Evolutionary conservation across 805 yeast genomes (phyloP).

Genomic region (Teunomyces pallodes): DNA sequence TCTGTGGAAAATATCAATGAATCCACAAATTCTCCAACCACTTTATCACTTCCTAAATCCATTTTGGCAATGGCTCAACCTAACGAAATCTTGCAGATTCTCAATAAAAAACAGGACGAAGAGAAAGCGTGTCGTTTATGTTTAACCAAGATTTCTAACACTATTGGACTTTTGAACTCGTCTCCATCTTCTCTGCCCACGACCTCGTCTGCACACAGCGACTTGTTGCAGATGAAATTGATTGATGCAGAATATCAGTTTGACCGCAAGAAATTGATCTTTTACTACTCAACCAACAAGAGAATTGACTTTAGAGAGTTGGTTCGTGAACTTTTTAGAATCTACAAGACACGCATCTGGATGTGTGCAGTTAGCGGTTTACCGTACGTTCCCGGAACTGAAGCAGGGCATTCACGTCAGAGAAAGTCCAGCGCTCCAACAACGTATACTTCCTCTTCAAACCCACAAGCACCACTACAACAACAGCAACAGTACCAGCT

Average conservation of each 20-base stretch:
- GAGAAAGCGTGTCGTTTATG: slow-evolving; percentile 65
- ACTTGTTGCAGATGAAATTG: slow-evolving; percentile 52
- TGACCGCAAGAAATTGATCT: slow-evolving; percentile 73
- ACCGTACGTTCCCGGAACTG: slow-evolving; percentile 19
- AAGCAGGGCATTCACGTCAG: not conserved
- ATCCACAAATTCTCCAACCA: slow-evolving; percentile 9
- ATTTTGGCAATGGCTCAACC: slow-evolving; percentile 61
- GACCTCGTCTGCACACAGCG: slow-evolving; percentile 9
- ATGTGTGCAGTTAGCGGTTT: slow-evolving; percentile 64
- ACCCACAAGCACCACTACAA: not conserved
- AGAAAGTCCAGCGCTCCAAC: not conserved
- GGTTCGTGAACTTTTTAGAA: slow-evolving; percentile 69
- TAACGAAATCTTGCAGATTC: slow-evolving; percentile 57
- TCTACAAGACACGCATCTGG: slow-evolving; percentile 81
- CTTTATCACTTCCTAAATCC: slow-evolving; percentile 66
- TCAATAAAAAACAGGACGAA: slow-evolving; percentile 63
- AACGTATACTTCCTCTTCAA: not conserved
- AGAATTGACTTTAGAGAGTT: slow-evolving; percentile 72
- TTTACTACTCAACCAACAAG: slow-evolving; percentile 52
- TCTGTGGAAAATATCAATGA: slow-evolving; percentile 23
- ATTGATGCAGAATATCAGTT: slow-evolving; percentile 80
- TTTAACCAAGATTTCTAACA: slow-evolving; percentile 51
- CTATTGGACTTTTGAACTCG: slow-evolving; percentile 13
- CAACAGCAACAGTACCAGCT: not conserved
- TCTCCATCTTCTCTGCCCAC: slow-evolving; percentile 5